Conservation (phyloP, 495 filamentous ascomycete genomes). For the Jackrogersella minutella region DNA sequence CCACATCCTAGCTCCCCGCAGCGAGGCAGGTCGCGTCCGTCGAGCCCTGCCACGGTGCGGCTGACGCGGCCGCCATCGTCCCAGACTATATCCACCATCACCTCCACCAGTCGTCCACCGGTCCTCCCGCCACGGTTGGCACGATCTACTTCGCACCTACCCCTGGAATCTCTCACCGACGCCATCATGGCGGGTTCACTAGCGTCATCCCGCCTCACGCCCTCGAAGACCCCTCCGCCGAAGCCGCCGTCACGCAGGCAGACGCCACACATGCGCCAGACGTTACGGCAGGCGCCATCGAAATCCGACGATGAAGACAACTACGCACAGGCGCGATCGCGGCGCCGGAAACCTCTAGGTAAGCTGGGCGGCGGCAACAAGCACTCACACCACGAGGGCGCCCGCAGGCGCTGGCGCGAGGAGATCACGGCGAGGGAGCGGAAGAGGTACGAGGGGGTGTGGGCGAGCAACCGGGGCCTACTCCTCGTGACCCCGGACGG, state of each 20-base stretch:
- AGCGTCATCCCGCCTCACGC: constrained; percentile 67
- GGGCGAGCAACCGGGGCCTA: constrained; percentile 91
- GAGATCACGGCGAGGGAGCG: constrained; percentile 78
- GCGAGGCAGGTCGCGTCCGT: constrained; percentile 24
- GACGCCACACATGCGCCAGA: constrained; percentile 67
- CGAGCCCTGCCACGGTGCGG: constrained; percentile 12
- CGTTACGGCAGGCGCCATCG: constrained; percentile 70
- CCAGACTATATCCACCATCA: constrained; percentile 9
- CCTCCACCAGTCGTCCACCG: constrained; percentile 7
- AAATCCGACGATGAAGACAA: constrained; percentile 66
- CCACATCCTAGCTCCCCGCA: constrained; percentile 41
- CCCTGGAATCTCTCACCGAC: constrained; percentile 61
- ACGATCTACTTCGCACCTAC: constrained; percentile 39
- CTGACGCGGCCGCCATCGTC: constrained; percentile 14
- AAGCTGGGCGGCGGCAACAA: constrained; percentile 53
- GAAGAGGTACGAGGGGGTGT: constrained; percentile 94
- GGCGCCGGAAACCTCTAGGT: constrained; percentile 50
- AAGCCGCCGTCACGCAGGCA: constrained; percentile 45
- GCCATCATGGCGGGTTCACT: constrained; percentile 87
- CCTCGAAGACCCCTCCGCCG: constrained; percentile 41
- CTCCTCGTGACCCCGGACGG: constrained; percentile 44
- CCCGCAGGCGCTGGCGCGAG: constrained; percentile 83
- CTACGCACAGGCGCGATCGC: constrained; percentile 55
- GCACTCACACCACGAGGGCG: constrained; percentile 88
- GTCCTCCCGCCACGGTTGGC: constrained; percentile 21